These are phyloP conservation scores for Bipolaris gigantea DNA, from an alignment of 2,329 filamentous ascomycete species.

Conservation along the genomic window DNA sequence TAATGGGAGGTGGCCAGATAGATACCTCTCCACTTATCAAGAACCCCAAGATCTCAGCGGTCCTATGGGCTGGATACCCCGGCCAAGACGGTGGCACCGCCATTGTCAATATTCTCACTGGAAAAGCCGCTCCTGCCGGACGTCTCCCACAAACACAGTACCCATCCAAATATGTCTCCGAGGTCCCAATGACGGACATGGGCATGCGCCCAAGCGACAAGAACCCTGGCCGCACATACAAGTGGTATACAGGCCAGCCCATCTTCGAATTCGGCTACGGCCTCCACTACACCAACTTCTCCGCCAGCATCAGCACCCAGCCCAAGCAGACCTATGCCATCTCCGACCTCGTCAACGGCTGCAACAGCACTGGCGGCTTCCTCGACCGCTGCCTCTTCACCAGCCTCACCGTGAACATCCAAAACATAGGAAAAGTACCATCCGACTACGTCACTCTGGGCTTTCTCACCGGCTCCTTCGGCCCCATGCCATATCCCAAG, in stretches of 20 bases:
- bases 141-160: slow-evolving; percentile 61
- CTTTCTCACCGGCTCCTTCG: slow-evolving; percentile 54
- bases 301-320: slow-evolving; percentile 20
- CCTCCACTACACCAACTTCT: slow-evolving; percentile 62
- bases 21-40: slow-evolving; percentile 56
- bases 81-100: slow-evolving; percentile 63
- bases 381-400: slow-evolving; percentile 48
- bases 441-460: slow-evolving; percentile 60
- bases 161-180: slow-evolving; percentile 54
- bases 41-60: slow-evolving; percentile 53
- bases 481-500: slow-evolving; percentile 55
- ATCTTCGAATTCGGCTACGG: slow-evolving; percentile 60
- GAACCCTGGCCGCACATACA: slow-evolving; percentile 60
- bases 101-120: slow-evolving; percentile 58
- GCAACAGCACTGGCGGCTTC: slow-evolving; percentile 43
- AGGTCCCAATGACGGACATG: slow-evolving; percentile 62
- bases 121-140: slow-evolving; percentile 56
- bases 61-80: slow-evolving; percentile 64
- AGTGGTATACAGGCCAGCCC: slow-evolving; percentile 57
- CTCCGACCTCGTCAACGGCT: slow-evolving; percentile 27
- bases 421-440: slow-evolving; percentile 50
- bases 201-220: slow-evolving; percentile 52
- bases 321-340: slow-evolving; percentile 21
- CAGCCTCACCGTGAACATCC: slow-evolving; percentile 47
- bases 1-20: slow-evolving; percentile 58